Conservation (phyloP, 176 grass and related monocot genomes). For the Aechmea fasciata region DNA sequence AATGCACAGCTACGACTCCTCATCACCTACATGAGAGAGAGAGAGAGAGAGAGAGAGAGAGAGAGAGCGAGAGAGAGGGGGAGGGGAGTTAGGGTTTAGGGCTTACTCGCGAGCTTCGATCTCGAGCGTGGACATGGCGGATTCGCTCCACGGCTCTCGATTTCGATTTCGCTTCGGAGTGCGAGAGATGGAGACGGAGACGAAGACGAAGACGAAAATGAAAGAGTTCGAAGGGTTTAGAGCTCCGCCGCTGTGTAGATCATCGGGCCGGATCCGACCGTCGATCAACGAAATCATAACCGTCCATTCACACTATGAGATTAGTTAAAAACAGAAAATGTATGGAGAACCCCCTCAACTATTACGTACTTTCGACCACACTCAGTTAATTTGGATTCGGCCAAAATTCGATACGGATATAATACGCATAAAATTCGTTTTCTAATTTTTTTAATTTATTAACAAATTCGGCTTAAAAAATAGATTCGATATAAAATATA, state of each 20-base stretch:
- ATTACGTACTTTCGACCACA: too few relatives aligned
- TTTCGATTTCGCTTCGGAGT: neutral
- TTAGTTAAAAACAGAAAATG: too few relatives aligned
- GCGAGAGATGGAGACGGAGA: neutral
- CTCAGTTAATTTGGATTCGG: too few relatives aligned
- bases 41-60: neutral
- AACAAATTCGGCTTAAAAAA: too few relatives aligned
- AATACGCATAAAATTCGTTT: too few relatives aligned
- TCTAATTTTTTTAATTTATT: too few relatives aligned
- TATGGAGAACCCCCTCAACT: too few relatives aligned
- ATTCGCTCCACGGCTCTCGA: constrained; percentile 28
- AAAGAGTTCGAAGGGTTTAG: neutral
- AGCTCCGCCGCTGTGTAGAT: neutral
- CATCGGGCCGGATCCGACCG: neutral
- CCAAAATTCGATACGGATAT: too few relatives aligned
- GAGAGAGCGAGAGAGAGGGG: neutral
- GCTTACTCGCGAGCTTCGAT: constrained; percentile 96
- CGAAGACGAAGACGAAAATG: neutral
- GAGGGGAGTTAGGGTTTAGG: neutral
- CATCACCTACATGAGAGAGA: constrained; percentile 14
- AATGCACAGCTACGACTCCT: too few relatives aligned
- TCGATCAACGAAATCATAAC: neutral
- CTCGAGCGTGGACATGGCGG: constrained; percentile 74
- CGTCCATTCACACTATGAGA: neutral
- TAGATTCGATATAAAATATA: too few relatives aligned